Base-by-base conservation (phyloP, 202 grass and related monocot species). In the Eragrostis tef region DNA sequence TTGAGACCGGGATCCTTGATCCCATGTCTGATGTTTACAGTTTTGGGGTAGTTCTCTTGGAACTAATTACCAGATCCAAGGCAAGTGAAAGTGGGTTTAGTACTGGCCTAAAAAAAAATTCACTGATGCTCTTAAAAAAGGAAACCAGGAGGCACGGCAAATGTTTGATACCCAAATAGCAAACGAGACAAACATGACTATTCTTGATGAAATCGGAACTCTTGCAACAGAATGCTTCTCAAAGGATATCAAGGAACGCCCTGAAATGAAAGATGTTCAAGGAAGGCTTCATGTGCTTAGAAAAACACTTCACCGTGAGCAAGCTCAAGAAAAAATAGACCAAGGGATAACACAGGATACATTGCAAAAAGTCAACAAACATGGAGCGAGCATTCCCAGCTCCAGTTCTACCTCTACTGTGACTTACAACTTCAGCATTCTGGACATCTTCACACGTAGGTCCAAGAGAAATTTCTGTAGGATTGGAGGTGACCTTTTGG, bases 1-100 rank as follows among this genome's bases (percentile, higher is more conserved):
- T 21, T 21, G 49, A 54, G 5, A 13, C 16, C 1, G 71, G 71
- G 17, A 19, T 36, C 26, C 7, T 73, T 56, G 49, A 73, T 5
- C 49, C 49, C 3, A 73, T 54, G 19, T 54, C 5, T n/a, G 27
- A 73, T 56, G 71, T 73, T 56, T 73, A 56, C 27, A 73, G 71
- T 56, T 73, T 73, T 56, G 71, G 71, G 10, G 26, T 73, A 56
- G 27, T 73, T 73, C 49, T 73, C 2, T 56, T 39, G 49, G 71
- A 73, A 41, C 71, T 73, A 36, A 73, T 73, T 36, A 73, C 70
- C 70, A n/a, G 27, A 41, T 0, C 16, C 50, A 56, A 41, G 50
- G 71, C 71, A 39, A 22, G 71, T 13, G 10, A 74, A 74, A 39
- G 11, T 74, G 50, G 71, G 8, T 8, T 14, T 56, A 2, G 50